Evolutionary conservation across 805 yeast genomes (phyloP), one percentile per base, ranked within the genome.

Genomic region (Diddensiella caesifluorescens): DNA sequence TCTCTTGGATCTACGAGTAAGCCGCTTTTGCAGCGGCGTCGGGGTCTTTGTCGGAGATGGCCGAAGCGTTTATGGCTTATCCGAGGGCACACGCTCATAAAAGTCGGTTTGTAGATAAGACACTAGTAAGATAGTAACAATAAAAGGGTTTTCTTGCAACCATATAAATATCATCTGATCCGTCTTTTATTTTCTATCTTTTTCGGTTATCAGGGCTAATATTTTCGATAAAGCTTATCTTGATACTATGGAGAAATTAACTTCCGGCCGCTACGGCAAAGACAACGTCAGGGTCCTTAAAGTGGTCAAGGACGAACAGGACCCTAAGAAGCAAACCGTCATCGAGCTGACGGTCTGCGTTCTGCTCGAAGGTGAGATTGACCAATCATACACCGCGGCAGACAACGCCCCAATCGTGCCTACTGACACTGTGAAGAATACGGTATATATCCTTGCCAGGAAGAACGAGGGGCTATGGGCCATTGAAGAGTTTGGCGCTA

Each of bases 1-100:
- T 73, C 74, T 76, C 79, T 54, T 88, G 97, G 96, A 76, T 92
- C 70, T 92, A 92, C 83, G 97, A 89, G 73, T 88, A 83, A 73
- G 13, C 13, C 19, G 6, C n/a, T 25, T 25, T 25, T 12, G 9
- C 10, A 25, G 12, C n/a, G n/a, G n/a, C n/a, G n/a, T n/a, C n/a
- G n/a, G n/a, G n/a, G n/a, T n/a, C n/a, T n/a, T n/a, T n/a, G n/a
- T n/a, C n/a, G n/a, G n/a, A n/a, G n/a, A n/a, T n/a, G n/a, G n/a
- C n/a, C n/a, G n/a, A n/a, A n/a, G n/a, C n/a, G n/a, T n/a, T n/a
- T n/a, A n/a, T n/a, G n/a, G n/a, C n/a, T n/a, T n/a, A n/a, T n/a
- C n/a, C n/a, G n/a, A n/a, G n/a, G n/a, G n/a, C n/a, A n/a, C n/a
- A n/a, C n/a, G n/a, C n/a, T n/a, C n/a, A n/a, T n/a, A n/a, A n/a